phyloP scores from a whole-genome alignment of 2,329 filamentous ascomycete species.

The Pezicula rhizophila region DNA sequence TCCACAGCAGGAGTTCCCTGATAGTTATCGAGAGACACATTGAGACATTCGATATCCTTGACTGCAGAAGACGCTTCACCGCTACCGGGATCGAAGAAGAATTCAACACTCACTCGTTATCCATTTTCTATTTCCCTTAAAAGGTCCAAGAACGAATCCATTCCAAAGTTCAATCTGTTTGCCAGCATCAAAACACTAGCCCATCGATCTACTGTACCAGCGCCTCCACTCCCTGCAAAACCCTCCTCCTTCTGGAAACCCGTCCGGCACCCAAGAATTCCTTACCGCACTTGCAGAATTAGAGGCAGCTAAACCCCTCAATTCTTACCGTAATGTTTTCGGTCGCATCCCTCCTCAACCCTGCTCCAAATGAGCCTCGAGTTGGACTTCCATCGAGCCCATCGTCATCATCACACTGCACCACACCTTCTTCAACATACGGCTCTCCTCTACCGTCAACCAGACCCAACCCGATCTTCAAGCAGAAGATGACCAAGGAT shows the following conservation, averaged over 20 bases:
- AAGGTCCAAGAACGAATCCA: conserved; percentile 14
- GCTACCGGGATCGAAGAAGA: conserved; percentile 19
- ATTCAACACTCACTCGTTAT: conserved; percentile 17
- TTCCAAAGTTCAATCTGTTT: conserved; percentile 21
- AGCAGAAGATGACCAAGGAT: conserved; percentile 60
- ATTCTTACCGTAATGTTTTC: conserved; percentile 48
- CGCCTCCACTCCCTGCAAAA: conserved; percentile 7
- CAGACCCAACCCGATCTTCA: conserved; percentile 16
- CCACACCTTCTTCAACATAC: conserved; percentile 19
- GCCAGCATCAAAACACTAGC: conserved; percentile 16
- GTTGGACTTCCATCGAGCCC: conserved; percentile 37
- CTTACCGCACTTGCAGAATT: conserved; percentile 20
- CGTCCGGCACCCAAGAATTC: conserved; percentile 16
- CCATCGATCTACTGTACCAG: conserved; percentile 14
- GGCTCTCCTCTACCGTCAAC: conserved; percentile 18
- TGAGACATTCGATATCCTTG: conserved; percentile 13
- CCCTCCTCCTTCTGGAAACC: conserved; percentile 10
- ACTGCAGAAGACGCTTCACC: conserved; percentile 19
- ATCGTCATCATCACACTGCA: conserved; percentile 20
- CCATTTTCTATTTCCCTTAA: conserved; percentile 13
- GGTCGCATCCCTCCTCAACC: conserved; percentile 61
- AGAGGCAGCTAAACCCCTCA: conserved; percentile 14
- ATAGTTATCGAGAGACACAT: conserved; percentile 17
- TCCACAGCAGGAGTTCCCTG: conserved; percentile 32
- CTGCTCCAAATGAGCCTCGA: conserved; percentile 34